Conservation (phyloP, 1,139 yeast genomes). For the Debaryomycetaceae sp. region DNA sequence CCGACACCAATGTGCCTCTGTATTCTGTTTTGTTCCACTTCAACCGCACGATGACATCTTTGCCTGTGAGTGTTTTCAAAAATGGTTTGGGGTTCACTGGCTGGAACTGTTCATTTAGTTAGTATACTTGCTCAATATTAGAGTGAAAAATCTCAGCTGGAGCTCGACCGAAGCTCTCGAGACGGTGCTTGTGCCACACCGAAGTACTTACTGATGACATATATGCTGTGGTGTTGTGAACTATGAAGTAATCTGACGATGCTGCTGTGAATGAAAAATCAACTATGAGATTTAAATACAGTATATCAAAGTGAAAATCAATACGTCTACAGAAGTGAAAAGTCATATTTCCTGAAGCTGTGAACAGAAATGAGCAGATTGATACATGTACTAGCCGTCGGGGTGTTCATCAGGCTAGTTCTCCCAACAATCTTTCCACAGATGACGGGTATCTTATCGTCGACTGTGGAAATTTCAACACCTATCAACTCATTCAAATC, state of each 20-base stretch:
- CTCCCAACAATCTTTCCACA: conserved; percentile 34
- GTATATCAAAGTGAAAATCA: neutral
- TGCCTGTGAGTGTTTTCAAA: conserved; percentile 67
- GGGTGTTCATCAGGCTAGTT: conserved; percentile 28
- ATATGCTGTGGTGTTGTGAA: neutral
- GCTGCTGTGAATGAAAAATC: neutral
- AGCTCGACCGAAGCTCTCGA: neutral
- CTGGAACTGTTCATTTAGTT: conserved; percentile 43
- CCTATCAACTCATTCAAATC: conserved; percentile 67
- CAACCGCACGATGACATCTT: conserved; percentile 74
- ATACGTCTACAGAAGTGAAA: neutral
- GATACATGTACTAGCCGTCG: conserved; percentile 24
- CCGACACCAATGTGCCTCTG: conserved; percentile 71
- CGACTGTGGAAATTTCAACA: conserved; percentile 71
- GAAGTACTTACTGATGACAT: conserved; percentile 18
- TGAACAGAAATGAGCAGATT: conserved; percentile 16
- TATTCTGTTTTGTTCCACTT: conserved; percentile 95
- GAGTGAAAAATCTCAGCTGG: neutral
- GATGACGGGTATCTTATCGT: conserved; percentile 24
- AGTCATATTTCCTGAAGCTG: neutral
- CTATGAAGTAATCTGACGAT: neutral
- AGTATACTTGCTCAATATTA: conserved; percentile 6
- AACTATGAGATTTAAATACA: neutral
- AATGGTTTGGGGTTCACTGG: conserved; percentile 92
- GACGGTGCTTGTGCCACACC: neutral